Base-by-base conservation (phyloP, 768 basidiomycete genomes). In the Termitomyces sp. region DNA sequence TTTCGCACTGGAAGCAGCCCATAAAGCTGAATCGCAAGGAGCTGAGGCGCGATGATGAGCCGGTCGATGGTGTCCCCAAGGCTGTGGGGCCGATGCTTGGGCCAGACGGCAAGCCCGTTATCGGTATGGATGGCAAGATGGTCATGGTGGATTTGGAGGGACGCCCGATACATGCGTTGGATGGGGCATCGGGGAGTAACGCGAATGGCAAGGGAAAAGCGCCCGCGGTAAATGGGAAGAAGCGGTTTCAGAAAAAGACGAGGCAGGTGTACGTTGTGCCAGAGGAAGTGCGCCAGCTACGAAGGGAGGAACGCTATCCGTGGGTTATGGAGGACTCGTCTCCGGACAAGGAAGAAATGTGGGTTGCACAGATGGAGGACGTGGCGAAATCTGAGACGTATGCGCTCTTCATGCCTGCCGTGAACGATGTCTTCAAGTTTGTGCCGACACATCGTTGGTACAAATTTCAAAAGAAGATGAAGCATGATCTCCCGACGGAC, bases 11-110 rank as follows among this genome's bases (percentile, higher is more conserved):
- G 89, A 72, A 78, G 36, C 77, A 77, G 61, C 94, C 94, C 15
- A 87, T 95, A 69, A 92, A 90, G 76, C 79, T 96, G 67, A 96
- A 96, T 74, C 81, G 94, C 68, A 95, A 94, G 75, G 91, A 96
- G 67, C 73, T 89, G 60, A 77, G 85, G 64, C 79, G 83, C 55
- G 84, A 86, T 52, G 78, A 78, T 45, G 64, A 65, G 58, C 63
- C 72, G 12, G 61, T 65, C 32, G 72, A 75, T 16, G 73, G 63
- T 8, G 75, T 69, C 39, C 84, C 79, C 46, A 74, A 83, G 63
- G 83, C 88, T 7, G 87, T 89, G 20, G 79, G 78, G 15, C 88
- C 89, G 13, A 92, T 92, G 90, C 69, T 91, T 60, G 93, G 91
- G 3, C 81, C 81, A 0, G 93, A 95, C 68, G 93, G 92, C 51